phyloP scores from a whole-genome alignment of 768 basidiomycete species.

The Serendipita sp. region DNA sequence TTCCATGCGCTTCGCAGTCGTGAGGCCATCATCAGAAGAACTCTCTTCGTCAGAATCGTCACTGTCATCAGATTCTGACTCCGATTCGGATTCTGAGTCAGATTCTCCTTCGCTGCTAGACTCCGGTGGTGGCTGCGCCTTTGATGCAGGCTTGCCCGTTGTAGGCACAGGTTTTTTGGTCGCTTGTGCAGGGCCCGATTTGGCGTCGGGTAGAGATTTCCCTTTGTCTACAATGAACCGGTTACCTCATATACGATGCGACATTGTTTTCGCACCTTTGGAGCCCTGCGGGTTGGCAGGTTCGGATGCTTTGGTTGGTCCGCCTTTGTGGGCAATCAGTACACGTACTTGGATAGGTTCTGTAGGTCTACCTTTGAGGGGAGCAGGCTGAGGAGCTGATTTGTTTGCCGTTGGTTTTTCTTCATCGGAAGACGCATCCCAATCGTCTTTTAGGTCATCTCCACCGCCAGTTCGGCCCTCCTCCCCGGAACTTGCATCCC shows the following conservation, averaged over 20 bases:
- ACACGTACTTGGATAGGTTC: no score
- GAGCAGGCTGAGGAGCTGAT: not conserved
- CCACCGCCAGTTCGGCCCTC: constrained; percentile 19
- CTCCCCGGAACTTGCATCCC: constrained; percentile 21
- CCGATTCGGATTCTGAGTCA: constrained; percentile 24
- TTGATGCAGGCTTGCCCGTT: constrained; percentile 18
- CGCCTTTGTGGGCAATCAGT: no score
- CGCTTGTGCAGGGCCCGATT: constrained; percentile 13
- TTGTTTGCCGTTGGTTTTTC: constrained; percentile 25
- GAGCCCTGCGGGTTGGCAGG: no score
- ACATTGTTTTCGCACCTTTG: constrained; percentile 16
- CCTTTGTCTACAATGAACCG: constrained; percentile 50
- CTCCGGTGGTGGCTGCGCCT: constrained; percentile 17
- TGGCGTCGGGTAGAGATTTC: constrained; percentile 14
- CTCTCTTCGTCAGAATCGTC: constrained; percentile 22
- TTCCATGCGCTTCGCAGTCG: constrained; percentile 55
- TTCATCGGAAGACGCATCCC: constrained; percentile 51
- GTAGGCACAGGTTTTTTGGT: constrained; percentile 14
- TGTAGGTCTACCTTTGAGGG: no score
- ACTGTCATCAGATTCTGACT: constrained; percentile 33
- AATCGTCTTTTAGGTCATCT: constrained; percentile 24
- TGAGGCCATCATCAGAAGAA: constrained; percentile 47
- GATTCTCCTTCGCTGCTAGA: constrained; percentile 15
- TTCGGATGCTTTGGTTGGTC: no score
- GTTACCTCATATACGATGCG: constrained; percentile 28